Base-by-base conservation (phyloP, 2,329 filamentous ascomycete genomes). In the Corniculantispora saksenae region DNA sequence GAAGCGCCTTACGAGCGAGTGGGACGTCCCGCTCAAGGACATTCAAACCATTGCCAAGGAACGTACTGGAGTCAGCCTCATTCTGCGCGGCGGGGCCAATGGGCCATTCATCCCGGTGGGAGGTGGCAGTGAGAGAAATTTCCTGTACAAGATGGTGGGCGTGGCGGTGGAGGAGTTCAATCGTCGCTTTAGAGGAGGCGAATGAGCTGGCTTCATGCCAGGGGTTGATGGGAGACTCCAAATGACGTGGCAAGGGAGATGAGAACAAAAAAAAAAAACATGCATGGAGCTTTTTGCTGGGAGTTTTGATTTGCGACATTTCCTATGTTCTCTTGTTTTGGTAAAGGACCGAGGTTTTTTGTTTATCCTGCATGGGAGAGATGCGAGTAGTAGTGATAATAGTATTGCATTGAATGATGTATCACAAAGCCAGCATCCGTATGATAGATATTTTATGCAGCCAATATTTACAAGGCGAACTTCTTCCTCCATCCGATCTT, bases 31-130 rank as follows among this genome's bases (percentile, higher is more conserved):
- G 29, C 83, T 99, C 69, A 97, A 95, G 74, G 95, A 99, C 75
- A 88, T 99, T 23, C 94, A 98, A 82, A 98, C 94, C 0, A 98
- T 99, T 69, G 91, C 90, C 54, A 99, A 98, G 81, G 96, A 99
- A 83, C 84, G 95, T 61, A 99, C 95, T 0, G 96, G 95, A 0
- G 88, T 99, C 79, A 94, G 92, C 70, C 86, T 99, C 67, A 90
- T 91, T 55, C 80, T 98, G 69, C 91, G 97, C 70, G 94, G 94
- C 13, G 94, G 94, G 3, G 92, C 90, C 2, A 97, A 97, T 75
- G 95, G 95, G 0, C 95, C 95, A 2, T 99, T 98, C 74, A 89
- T 99, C 8, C 95, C 95, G 0, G 91, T 98, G 7, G 90, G 89
- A n/a, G 93, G 97, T 72, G 94, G 97, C 77, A 91, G 89, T 63